Conservation (phyloP, 1,284 basidiomycete genomes). For the Ustilago xerochloae region DNA sequence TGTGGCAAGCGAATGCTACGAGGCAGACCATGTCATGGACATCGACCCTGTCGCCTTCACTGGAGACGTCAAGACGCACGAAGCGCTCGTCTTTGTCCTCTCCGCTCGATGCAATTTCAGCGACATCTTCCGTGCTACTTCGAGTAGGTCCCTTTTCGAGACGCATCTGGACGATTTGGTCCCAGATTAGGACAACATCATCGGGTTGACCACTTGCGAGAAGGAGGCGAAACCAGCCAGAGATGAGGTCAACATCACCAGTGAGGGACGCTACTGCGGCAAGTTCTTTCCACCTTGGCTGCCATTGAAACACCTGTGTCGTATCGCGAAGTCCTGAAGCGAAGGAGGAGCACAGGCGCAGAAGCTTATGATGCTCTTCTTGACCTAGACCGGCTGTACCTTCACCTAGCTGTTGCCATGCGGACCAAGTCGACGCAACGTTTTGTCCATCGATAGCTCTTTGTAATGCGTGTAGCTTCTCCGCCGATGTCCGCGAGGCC, state of each 20-base stretch:
- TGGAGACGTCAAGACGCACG: conserved; percentile 21
- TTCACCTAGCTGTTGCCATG: conserved; percentile 6
- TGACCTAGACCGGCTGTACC: background rate
- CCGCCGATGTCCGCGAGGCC: background rate
- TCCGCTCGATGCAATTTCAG: background rate
- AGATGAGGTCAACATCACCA: conserved; percentile 24
- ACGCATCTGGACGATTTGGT: conserved; percentile 14
- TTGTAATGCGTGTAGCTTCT: background rate
- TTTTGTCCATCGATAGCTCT: conserved; percentile 31
- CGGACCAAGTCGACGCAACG: conserved; percentile 4
- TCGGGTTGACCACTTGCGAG: conserved; percentile 12
- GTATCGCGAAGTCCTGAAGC: background rate
- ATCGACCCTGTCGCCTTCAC: conserved; percentile 18
- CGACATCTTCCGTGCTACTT: background rate
- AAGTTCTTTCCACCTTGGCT: background rate
- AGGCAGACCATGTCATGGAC: conserved; percentile 50
- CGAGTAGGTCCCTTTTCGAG: conserved; percentile 3
- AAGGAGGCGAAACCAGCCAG: conserved; percentile 19
- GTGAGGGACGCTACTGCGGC: conserved; percentile 19
- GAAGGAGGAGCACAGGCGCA: conserved; percentile 19
- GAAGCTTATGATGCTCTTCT: conserved; percentile 20
- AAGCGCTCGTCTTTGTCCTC: conserved; percentile 8
- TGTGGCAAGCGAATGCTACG: conserved; percentile 28
- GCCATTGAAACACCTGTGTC: conserved; percentile 9
- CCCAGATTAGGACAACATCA: conserved; percentile 23